A percentile compares a stretch with the other conserved stretches of the same genome.
Evolutionary conservation across 2,329 filamentous ascomycete genomes (phyloP).

Genomic region (Cladosporium cucumerinum): DNA sequence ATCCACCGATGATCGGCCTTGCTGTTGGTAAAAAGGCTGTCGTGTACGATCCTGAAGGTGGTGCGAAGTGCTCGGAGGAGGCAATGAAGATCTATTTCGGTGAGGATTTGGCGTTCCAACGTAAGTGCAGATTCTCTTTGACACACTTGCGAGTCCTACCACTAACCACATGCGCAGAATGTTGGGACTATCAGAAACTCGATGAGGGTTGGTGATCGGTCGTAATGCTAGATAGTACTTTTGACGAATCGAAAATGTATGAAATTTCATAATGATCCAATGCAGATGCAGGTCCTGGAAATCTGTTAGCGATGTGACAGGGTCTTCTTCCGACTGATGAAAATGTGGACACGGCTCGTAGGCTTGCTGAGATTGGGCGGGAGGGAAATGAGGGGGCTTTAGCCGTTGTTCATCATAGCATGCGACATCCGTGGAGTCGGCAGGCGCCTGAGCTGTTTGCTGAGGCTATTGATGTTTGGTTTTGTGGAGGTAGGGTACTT

Average conservation of each 20-base stretch:
- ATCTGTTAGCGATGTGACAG: background rate
- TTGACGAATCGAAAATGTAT: background rate
- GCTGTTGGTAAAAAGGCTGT: conserved; percentile 69
- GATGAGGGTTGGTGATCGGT: conserved; percentile 10
- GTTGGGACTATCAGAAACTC: conserved; percentile 14
- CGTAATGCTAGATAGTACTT: background rate
- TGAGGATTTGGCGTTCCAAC: conserved; percentile 55
- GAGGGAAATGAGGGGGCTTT: conserved; percentile 20
- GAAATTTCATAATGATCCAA: too few relatives aligned
- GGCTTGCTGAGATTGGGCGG: conserved; percentile 22
- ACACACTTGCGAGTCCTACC: background rate
- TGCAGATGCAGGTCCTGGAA: too few relatives aligned
- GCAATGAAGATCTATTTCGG: conserved; percentile 63
- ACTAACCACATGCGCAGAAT: conserved; percentile 5
- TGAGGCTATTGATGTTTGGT: background rate
- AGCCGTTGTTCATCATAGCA: conserved; percentile 23
- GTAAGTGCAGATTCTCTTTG: background rate
- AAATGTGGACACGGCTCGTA: conserved; percentile 21
- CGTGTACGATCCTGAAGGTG: conserved; percentile 56
- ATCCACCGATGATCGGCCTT: conserved; percentile 64
- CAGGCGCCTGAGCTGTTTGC: conserved; percentile 29
- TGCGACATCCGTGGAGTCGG: conserved; percentile 30
- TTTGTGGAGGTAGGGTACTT: background rate
- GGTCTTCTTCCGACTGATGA: conserved; percentile 28
- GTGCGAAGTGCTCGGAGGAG: conserved; percentile 60